Base-by-base conservation (phyloP, 1,284 basidiomycete genomes). In the Somion occarium region DNA sequence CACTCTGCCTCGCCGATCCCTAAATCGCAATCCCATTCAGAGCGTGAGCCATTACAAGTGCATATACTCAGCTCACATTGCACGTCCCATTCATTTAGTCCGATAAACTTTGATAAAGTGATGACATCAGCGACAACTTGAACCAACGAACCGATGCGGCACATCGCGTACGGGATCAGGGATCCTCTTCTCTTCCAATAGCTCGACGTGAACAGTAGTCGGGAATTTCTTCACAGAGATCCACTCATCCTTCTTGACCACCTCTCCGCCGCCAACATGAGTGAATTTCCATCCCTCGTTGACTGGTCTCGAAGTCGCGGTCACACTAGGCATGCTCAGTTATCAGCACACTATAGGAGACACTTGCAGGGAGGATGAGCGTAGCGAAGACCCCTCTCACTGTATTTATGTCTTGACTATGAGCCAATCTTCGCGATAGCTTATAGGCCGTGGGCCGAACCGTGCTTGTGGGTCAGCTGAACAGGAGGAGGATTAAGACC, bases 1-100 rank as follows among this genome's bases (percentile, higher is more conserved):
- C 93, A 96, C 39, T 85, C 80, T 9, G 78, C 75, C 68, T 95
- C 92, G 22, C 90, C 91, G 44, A 95, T 74, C 93, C 92, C 91
- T 93, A 20, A 5, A 27, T n/a, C n/a, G n/a, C n/a, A n/a, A n/a
- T n/a, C n/a, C n/a, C n/a, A 11, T 56, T 38, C 41, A 37, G 37
- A 45, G 15, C 27, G 49, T 30, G 20, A 22, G 19, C 18, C 19
- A 12, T n/a, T 38, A 7, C 3, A 46, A 38, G 2, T 22, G 19
- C 42, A 15, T 23, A 3, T 27, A 18, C 41, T 27, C 5, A 5
- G 47, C 62, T 64, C 58, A 85, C 93, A 94, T 71, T 95, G 93
- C 9, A 92, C 86, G 59, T 91, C 85, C 84, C 88, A 92, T 66
- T 96, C 93, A 54, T 88, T 78, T 51, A 91, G 69, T 9, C 83